These are phyloP conservation scores for Aleurites moluccanus DNA, from an alignment of 441 rosid species.

Conservation along the genomic window DNA sequence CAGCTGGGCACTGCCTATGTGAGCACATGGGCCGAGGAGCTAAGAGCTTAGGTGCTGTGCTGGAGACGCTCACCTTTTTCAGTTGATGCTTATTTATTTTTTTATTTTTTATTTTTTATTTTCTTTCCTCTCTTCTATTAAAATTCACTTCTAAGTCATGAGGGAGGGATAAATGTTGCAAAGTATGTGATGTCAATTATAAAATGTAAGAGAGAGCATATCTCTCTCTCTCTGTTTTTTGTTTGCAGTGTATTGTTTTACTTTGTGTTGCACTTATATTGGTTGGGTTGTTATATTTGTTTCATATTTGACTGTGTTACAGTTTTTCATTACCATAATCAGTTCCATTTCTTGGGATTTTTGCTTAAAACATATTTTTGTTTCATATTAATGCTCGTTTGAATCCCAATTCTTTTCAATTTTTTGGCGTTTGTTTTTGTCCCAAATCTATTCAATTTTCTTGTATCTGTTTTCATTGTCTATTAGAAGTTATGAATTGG, in stretches of 20 bases:
- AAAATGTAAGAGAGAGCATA: background rate
- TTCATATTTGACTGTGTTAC: background rate
- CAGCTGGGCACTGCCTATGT: background rate
- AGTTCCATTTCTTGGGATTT: background rate
- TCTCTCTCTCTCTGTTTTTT: background rate
- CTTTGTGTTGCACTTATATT: background rate
- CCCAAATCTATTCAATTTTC: background rate
- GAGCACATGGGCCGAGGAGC: background rate
- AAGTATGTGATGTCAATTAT: background rate
- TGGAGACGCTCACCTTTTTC: background rate
- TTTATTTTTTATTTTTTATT: too few species aligned
- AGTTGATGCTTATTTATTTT: background rate
- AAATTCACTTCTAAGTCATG: background rate
- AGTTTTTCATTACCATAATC: background rate
- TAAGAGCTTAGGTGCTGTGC: background rate
- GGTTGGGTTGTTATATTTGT: background rate
- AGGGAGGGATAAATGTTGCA: background rate
- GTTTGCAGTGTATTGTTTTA: background rate
- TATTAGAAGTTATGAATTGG: constrained; percentile 5
- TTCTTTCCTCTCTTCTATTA: background rate
- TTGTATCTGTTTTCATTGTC: background rate
- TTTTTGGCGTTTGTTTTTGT: background rate
- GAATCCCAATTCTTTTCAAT: background rate
- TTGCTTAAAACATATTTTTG: background rate
- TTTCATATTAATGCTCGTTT: background rate